phyloP scores from a whole-genome alignment of 768 basidiomycete genomes.

The Baorangia bicolor region DNA sequence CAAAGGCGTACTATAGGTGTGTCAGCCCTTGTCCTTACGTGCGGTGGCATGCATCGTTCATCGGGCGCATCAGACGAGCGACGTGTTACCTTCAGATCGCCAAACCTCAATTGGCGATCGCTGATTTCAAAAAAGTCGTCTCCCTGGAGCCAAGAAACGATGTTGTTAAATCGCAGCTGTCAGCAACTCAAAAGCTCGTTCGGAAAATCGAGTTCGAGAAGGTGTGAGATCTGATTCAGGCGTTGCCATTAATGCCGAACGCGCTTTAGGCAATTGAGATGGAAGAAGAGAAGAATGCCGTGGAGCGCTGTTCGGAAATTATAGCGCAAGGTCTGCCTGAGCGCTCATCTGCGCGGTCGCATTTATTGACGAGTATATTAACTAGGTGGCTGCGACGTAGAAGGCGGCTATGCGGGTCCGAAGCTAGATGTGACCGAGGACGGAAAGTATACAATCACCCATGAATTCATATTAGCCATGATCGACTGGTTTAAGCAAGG shows the following conservation, averaged over 20 bases:
- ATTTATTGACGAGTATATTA: slow-evolving; percentile 5
- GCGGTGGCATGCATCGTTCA: neutral
- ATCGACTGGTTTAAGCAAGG: slow-evolving; percentile 91
- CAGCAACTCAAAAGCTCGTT: slow-evolving; percentile 88
- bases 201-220: slow-evolving; percentile 92
- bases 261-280: slow-evolving; percentile 77
- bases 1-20: slow-evolving; percentile 86
- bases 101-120: slow-evolving; percentile 81
- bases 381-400: slow-evolving; percentile 76
- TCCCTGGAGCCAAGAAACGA: slow-evolving; percentile 85
- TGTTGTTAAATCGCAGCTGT: slow-evolving; percentile 73
- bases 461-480: slow-evolving; percentile 81
- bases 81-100: slow-evolving; percentile 88
- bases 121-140: slow-evolving; percentile 85
- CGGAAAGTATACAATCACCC: slow-evolving; percentile 70
- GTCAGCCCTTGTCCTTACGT: slow-evolving; percentile 13
- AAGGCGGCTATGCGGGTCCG: slow-evolving; percentile 74
- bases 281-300: slow-evolving; percentile 83
- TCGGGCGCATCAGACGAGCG: slow-evolving; percentile 59
- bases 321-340: slow-evolving; percentile 64
- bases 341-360: neutral
- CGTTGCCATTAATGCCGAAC: neutral
- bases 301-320: slow-evolving; percentile 73
- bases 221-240: slow-evolving; percentile 37
- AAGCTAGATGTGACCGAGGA: slow-evolving; percentile 55